Evolutionary conservation across 2,329 filamentous ascomycete genomes (phyloP), one percentile per base, ranked within the genome.

Genomic region (Aspergillus amoenus): DNA sequence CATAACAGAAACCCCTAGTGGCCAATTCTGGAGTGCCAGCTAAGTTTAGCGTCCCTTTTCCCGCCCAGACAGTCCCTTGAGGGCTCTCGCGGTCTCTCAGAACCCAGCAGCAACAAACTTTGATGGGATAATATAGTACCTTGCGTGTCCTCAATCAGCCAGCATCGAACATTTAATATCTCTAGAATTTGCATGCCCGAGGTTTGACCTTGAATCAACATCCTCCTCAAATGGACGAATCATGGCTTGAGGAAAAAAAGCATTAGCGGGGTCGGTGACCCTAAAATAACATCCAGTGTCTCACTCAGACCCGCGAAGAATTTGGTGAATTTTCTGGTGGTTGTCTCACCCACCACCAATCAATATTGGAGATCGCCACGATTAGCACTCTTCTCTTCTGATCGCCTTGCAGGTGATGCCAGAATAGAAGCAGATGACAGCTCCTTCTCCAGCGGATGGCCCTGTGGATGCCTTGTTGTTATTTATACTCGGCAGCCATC

Each of bases 261-360:
- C 5, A 32, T 22, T 22, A 30, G 34, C 41, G 51, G 50, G 42
- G 21, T 15, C n/a, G n/a, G 39, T 30, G 47, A 58, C 56, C 58
- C 59, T 66, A 66, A 63, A 64, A 63, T 62, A 62, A 64, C 59
- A 61, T 53, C 61, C 41, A 37, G 48, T 65, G 63, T 66, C 64
- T 66, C 60, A 66, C 63, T 13, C 34, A 5, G 34, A n/a, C 34
- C 34, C 13, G 34, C 15, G 34, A 37, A 37, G 34, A n/a, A 13
- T 43, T 45, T 30, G 21, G 34, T 12, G 15, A n/a, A 21, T 40
- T 4, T 49, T 46, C 39, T 30, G 37, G 49, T 18, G 18, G 21
- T 59, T 59, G 58, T 60, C 58, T 60, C 52, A 60, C 49, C 34
- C 48, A 30, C 40, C 41, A 43, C 59, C 56, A 61, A 59, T 57